Evolutionary conservation across 2,329 filamentous ascomycete species (phyloP), one percentile per base, ranked within the genome.

Genomic region (Cladophialophora chaetospira): DNA sequence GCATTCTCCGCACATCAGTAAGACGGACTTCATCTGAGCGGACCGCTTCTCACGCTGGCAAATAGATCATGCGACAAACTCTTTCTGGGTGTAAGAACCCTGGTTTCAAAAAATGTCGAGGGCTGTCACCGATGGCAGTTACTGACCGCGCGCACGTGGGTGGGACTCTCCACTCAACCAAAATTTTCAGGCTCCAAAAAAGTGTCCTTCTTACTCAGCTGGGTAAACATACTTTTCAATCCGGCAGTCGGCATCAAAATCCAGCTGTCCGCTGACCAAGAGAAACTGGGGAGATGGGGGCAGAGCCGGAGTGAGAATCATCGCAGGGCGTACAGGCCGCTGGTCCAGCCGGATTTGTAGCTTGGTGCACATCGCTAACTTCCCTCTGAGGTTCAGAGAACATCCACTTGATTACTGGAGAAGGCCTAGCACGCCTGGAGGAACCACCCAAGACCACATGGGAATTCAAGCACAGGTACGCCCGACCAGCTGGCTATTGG

Each of bases 211-310:
- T 26, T 50, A 40, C 21, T 40, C 23, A 19, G 40, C 26, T 45
- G 11, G 21, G 21, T 4, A 23, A 40, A 17, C 21, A 9, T 38
- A 33, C 43, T 26, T 38, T 46, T 38, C 11, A 56, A 28, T 45
- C 42, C 49, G 47, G 40, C 53, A 51, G 31, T 15, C 15, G 25
- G 5, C 28, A 19, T 17, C 17, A 19, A 15, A 19, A 23, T 9
- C 5, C 19, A 35, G 13, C 5, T 11, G 29, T 48, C n/a, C 48
- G 36, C 31, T 57, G 40, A 57, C 55, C 46, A 53, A 57, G 15
- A 56, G 53, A 51, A 50, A 50, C 46, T 40, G 35, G 26, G 17
- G 29, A 15, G 5, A 44, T 33, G 53, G 25, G n/a, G 31, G 11
- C n/a, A 40, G 15, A 9, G 10, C 19, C 26, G 31, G 46, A 46